A percentile compares a stretch with the other conserved stretches of the same genome.
Conservation (phyloP, 1,284 basidiomycete species). For the Rhodotorula sp. region DNA sequence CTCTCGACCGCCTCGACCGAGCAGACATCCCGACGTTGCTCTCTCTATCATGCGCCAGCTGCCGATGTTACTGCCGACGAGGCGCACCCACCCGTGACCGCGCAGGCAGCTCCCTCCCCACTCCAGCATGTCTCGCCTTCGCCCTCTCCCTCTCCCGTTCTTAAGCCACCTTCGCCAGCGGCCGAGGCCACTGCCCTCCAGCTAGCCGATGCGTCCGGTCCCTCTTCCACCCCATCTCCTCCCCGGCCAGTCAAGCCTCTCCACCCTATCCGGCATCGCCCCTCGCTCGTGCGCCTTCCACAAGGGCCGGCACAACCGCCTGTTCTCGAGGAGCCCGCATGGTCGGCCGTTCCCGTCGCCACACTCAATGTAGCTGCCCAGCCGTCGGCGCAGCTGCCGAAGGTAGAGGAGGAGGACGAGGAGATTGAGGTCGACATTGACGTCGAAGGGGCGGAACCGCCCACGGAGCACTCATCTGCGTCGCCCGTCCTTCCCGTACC, state of each 20-base stretch:
- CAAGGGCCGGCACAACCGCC: background rate
- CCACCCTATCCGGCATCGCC: background rate
- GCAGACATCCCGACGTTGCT: too few species aligned
- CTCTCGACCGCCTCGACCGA: too few species aligned
- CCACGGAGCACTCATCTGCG: background rate
- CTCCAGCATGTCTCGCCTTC: background rate
- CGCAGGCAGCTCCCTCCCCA: too few species aligned
- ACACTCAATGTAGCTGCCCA: background rate
- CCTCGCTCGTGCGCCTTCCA: slow-evolving; percentile 1
- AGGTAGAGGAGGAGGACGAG: background rate
- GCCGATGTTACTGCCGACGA: background rate
- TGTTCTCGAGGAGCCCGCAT: background rate
- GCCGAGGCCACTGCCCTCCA: background rate
- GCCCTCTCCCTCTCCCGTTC: background rate
- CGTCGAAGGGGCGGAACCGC: background rate
- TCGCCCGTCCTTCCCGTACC: too few species aligned
- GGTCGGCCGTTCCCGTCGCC: background rate
- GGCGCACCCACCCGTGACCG: too few species aligned
- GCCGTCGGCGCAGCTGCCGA: background rate
- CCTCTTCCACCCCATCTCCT: background rate
- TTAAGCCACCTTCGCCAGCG: too few species aligned
- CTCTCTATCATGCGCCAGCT: too few species aligned
- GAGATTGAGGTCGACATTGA: background rate
- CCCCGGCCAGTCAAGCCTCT: background rate
- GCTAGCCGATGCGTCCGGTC: background rate